A percentile compares a stretch with the other conserved stretches of the same genome.
These are phyloP conservation scores for Psilocybe cyanescens DNA, from an alignment of 768 basidiomycete genomes.

Conservation along the genomic window DNA sequence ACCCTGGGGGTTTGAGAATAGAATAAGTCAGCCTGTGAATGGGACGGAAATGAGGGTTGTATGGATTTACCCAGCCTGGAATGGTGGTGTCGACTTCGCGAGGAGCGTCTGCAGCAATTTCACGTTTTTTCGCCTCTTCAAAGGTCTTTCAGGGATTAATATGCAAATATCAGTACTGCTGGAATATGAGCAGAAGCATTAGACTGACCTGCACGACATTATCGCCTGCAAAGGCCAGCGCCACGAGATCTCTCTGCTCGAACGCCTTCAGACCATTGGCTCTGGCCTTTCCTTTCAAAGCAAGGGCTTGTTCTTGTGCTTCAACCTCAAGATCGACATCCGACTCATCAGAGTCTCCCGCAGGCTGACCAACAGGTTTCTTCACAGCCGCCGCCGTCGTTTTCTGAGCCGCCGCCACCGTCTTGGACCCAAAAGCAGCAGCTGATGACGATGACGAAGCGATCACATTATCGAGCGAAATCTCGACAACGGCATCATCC, in stretches of 20 bases:
- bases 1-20: constrained; percentile 53
- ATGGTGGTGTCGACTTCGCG: constrained; percentile 86
- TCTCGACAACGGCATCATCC: constrained; percentile 83
- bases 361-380: constrained; percentile 48
- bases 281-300: constrained; percentile 48
- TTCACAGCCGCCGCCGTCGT: constrained; percentile 22
- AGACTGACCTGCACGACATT: constrained; percentile 84
- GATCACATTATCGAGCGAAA: constrained; percentile 61
- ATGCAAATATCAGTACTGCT: neutral
- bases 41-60: constrained; percentile 1
- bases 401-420: neutral
- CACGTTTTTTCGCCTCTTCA: constrained; percentile 77
- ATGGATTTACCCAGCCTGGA: constrained; percentile 85
- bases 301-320: constrained; percentile 59
- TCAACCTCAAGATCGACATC: constrained; percentile 70
- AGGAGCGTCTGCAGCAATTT: constrained; percentile 88
- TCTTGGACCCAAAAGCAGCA: constrained; percentile 33
- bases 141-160: constrained; percentile 64
- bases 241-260: constrained; percentile 90
- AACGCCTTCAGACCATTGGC: constrained; percentile 64
- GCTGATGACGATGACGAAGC: constrained; percentile 37
- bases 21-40: neutral
- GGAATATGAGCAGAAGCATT: neutral
- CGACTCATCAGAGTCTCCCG: constrained; percentile 43
- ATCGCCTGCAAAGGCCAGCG: constrained; percentile 95